A percentile compares a stretch with the other conserved stretches of the same genome.
Evolutionary conservation across 2,329 filamentous ascomycete species (phyloP).

Genomic region (Raffaelea albimanens): DNA sequence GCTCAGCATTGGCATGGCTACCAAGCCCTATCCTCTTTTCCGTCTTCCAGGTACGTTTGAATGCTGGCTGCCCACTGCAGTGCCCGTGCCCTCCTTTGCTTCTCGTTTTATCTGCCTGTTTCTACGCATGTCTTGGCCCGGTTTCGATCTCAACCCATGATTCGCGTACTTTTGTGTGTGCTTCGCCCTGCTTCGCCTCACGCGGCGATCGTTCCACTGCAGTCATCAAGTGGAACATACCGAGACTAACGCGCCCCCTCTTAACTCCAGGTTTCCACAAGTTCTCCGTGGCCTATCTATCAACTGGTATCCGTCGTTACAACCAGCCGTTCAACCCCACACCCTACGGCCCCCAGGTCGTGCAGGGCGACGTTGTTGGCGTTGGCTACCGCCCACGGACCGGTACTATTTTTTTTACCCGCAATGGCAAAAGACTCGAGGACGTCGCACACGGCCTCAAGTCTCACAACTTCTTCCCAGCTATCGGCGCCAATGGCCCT

Average conservation of each 20-base stretch:
- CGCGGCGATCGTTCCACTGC: too few relatives aligned
- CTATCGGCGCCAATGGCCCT: conserved; percentile 90
- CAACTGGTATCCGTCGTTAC: conserved; percentile 73
- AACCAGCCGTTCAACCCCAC: conserved; percentile 85
- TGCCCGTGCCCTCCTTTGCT: neutral
- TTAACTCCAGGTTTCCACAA: conserved; percentile 70
- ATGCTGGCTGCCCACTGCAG: neutral
- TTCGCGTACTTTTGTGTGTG: too few relatives aligned
- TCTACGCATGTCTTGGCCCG: too few relatives aligned
- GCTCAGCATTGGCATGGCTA: conserved; percentile 87
- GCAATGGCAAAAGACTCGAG: conserved; percentile 94
- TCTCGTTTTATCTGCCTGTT: neutral
- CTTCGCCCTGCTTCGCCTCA: too few relatives aligned
- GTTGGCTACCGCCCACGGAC: conserved; percentile 92
- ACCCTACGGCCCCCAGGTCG: conserved; percentile 71
- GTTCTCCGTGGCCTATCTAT: conserved; percentile 84
- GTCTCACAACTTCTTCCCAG: conserved; percentile 93
- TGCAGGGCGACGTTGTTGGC: conserved; percentile 92
- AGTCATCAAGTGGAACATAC: too few relatives aligned
- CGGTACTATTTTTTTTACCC: conserved; percentile 93
- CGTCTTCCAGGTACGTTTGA: conserved; percentile 68
- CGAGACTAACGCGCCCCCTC: neutral
- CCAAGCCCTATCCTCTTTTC: conserved; percentile 94
- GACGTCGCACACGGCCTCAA: conserved; percentile 91
- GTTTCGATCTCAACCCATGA: too few relatives aligned